Conservation (phyloP, 495 filamentous ascomycete species). For the Talaromyces wortmannii region DNA sequence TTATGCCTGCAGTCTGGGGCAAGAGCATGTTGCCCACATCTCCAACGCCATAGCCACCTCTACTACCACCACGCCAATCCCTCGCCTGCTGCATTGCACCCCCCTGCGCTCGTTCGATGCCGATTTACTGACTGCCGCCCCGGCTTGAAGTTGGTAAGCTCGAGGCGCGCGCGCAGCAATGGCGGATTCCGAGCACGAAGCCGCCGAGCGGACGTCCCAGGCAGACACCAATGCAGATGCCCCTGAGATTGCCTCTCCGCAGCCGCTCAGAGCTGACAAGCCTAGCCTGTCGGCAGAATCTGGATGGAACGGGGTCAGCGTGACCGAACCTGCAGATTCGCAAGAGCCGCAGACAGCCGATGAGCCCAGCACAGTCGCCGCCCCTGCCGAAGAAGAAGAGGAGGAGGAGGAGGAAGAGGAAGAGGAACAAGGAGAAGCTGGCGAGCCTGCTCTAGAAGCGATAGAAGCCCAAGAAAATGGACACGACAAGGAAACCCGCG, state of each 20-base stretch:
- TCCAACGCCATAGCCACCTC: not conserved
- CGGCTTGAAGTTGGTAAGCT: slow-evolving; percentile 21
- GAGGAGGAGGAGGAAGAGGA: no score
- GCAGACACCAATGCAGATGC: slow-evolving; percentile 23
- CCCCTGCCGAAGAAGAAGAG: not conserved
- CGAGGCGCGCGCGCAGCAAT: slow-evolving; percentile 35
- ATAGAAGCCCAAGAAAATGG: not conserved
- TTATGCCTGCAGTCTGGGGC: not conserved
- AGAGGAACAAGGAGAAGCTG: not conserved
- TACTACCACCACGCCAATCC: no score
- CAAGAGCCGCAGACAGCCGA: slow-evolving; percentile 6
- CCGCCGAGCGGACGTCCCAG: slow-evolving; percentile 22
- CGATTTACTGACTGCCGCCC: slow-evolving; percentile 9
- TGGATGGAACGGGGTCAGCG: slow-evolving; percentile 20
- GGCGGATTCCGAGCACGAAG: slow-evolving; percentile 32
- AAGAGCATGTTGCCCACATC: not conserved
- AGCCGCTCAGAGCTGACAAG: slow-evolving; percentile 23
- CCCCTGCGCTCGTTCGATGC: slow-evolving; percentile 18
- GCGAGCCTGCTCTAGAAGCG: not conserved
- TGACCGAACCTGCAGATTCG: slow-evolving; percentile 10
- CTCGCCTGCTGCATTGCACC: no score
- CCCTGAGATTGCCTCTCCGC: slow-evolving; percentile 18
- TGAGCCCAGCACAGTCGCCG: not conserved
- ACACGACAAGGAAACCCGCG: not conserved
- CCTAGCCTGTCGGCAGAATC: slow-evolving; percentile 19